A percentile compares a stretch with the other conserved stretches of the same genome.
Evolutionary conservation across 2,329 filamentous ascomycete species (phyloP).

Genomic region (Colletotrichum chlorophyti): DNA sequence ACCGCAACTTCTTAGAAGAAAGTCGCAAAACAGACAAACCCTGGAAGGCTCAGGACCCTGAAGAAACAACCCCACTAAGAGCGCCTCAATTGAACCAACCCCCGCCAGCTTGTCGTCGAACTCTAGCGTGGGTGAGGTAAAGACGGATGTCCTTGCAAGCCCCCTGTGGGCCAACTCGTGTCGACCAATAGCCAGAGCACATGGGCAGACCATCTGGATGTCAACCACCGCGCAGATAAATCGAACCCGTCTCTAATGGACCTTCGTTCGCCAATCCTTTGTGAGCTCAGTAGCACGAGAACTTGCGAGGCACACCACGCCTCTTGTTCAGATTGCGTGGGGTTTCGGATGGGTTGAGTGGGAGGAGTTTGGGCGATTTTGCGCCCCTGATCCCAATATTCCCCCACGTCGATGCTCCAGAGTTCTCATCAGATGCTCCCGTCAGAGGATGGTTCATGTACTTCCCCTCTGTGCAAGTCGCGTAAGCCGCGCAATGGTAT

Average conservation of each 20-base stretch:
- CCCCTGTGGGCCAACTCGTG: constrained; percentile 28
- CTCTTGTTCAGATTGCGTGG: constrained; percentile 9
- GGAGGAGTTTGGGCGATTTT: background rate
- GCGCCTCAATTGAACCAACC: constrained; percentile 21
- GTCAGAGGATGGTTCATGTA: background rate
- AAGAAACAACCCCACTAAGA: constrained; percentile 17
- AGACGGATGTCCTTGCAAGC: constrained; percentile 16
- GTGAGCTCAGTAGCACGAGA: constrained; percentile 16
- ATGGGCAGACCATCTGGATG: constrained; percentile 37
- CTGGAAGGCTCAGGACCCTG: constrained; percentile 16
- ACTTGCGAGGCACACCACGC: constrained; percentile 2
- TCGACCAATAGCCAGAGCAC: constrained; percentile 52
- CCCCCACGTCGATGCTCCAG: background rate
- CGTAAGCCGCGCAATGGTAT: background rate
- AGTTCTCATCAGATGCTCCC: background rate
- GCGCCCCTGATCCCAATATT: background rate
- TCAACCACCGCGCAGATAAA: constrained; percentile 2
- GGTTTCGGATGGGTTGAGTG: background rate
- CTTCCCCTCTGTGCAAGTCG: background rate
- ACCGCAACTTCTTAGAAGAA: constrained; percentile 3
- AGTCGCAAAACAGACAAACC: background rate
- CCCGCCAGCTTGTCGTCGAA: constrained; percentile 18
- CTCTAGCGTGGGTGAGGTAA: constrained; percentile 11
- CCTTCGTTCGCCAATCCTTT: constrained; percentile 27
- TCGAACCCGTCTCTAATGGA: constrained; percentile 1